Conservation (phyloP, 1,139 yeast genomes). For the Zygosaccharomyces sapae region DNA sequence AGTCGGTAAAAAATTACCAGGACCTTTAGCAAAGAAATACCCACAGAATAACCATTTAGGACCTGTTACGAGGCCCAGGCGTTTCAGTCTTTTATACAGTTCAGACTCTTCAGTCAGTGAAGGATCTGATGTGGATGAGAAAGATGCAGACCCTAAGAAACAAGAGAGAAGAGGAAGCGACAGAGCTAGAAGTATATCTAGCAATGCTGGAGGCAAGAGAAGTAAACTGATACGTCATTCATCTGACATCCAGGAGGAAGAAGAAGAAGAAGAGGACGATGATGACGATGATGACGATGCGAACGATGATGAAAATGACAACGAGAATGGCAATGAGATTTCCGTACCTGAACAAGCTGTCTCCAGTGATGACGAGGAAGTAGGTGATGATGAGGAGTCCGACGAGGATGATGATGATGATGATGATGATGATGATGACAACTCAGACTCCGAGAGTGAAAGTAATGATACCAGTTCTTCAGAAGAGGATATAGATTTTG, state of each 20-base stretch:
- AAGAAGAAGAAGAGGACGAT: constrained; percentile 26
- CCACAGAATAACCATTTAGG: constrained; percentile 1
- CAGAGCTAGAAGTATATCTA: constrained; percentile 21
- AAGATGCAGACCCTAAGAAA: constrained; percentile 7
- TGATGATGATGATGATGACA: constrained; percentile 38
- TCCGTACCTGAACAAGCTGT: constrained; percentile 22
- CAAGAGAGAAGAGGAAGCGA: constrained; percentile 17
- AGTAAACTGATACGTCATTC: constrained; percentile 32
- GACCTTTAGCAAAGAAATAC: constrained; percentile 4
- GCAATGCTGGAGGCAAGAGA: constrained; percentile 30
- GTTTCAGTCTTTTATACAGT: constrained; percentile 36
- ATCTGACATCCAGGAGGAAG: constrained; percentile 17
- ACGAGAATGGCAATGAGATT: not conserved
- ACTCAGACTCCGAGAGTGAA: constrained; percentile 39
- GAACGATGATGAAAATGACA: not conserved
- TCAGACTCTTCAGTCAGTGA: constrained; percentile 35
- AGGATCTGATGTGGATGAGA: constrained; percentile 25
- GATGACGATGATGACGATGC: not conserved
- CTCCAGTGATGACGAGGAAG: constrained; percentile 28
- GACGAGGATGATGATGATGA: constrained; percentile 25
- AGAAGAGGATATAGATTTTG: constrained; percentile 68
- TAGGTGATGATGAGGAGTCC: constrained; percentile 20
- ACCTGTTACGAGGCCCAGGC: constrained; percentile 28
- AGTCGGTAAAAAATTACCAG: constrained; percentile 27
- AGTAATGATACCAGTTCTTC: constrained; percentile 50